Percentiles rank a stretch among this genome's conserved stretches.
Evolutionary conservation across 306 rosid genomes (phyloP).

Genomic region (Fragaria iinumae): DNA sequence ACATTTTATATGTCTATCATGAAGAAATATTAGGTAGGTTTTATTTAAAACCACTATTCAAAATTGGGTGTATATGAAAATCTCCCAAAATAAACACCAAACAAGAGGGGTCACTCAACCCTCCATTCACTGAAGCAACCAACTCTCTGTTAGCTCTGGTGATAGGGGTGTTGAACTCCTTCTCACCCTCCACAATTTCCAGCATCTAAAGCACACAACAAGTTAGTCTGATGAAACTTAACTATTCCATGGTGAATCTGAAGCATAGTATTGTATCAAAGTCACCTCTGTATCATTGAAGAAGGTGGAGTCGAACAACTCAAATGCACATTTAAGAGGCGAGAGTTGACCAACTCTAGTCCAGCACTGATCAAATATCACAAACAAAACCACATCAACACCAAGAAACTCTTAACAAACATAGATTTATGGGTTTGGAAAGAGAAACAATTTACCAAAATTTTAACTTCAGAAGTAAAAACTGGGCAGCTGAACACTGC

Average conservation of each 20-base stretch:
- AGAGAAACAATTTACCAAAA: background rate
- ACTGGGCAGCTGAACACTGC: background rate
- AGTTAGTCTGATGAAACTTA: background rate
- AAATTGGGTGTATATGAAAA: too few species aligned
- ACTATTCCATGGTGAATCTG: background rate
- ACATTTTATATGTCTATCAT: too few species aligned
- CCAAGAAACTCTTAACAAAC: background rate
- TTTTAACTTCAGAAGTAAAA: background rate
- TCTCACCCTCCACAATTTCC: slow-evolving; percentile 49
- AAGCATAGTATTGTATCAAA: background rate
- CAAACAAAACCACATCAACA: background rate
- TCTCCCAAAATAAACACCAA: slow-evolving; percentile 61
- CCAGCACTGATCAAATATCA: slow-evolving; percentile 34
- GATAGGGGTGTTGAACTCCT: slow-evolving; percentile 52
- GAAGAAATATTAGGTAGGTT: too few species aligned
- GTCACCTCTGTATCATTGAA: slow-evolving; percentile 52
- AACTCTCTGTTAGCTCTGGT: slow-evolving; percentile 50
- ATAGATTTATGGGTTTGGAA: background rate
- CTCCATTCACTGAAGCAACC: slow-evolving; percentile 67
- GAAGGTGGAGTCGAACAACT: slow-evolving; percentile 62
- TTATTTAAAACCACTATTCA: too few species aligned
- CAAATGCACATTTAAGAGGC: slow-evolving; percentile 43
- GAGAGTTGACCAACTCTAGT: slow-evolving; percentile 21
- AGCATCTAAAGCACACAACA: slow-evolving; percentile 33
- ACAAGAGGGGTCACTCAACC: slow-evolving; percentile 53